Evolutionary conservation across 2,329 filamentous ascomycete genomes (phyloP).

Genomic region (Seiridium cupressi): DNA sequence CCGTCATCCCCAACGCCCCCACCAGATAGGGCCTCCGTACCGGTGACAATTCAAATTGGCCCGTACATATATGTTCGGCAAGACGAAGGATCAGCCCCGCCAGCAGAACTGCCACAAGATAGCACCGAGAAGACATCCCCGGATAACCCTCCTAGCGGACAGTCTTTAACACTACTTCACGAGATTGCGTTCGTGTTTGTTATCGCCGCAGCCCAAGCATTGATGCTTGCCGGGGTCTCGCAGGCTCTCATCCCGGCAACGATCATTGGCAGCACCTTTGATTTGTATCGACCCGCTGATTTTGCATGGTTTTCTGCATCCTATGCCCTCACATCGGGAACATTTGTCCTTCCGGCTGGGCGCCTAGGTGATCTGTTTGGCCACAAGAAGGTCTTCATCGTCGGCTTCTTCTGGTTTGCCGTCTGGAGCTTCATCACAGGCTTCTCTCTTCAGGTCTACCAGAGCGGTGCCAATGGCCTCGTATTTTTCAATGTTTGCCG

Average conservation of each 20-base stretch:
- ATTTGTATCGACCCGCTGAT: constrained; percentile 35
- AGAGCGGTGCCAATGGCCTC: constrained; percentile 22
- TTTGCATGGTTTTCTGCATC: constrained; percentile 46
- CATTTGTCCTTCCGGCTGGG: constrained; percentile 47
- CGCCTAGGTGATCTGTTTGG: constrained; percentile 49
- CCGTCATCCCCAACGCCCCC: not conserved
- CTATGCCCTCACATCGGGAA: constrained; percentile 47
- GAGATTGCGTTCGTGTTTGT: constrained; percentile 2
- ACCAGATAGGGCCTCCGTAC: not conserved
- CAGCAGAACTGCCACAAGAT: not conserved
- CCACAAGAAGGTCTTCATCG: constrained; percentile 44
- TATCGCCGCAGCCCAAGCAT: not conserved
- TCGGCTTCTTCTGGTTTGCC: constrained; percentile 48
- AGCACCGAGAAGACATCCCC: not conserved
- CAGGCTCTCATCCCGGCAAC: constrained; percentile 23
- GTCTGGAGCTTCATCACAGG: constrained; percentile 45
- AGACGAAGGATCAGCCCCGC: not conserved
- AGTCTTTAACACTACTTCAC: not conserved
- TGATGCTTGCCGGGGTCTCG: constrained; percentile 13
- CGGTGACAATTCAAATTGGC: not conserved
- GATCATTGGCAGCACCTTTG: constrained; percentile 42
- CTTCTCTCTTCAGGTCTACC: constrained; percentile 32
- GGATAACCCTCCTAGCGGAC: not conserved
- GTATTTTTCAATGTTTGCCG: constrained; percentile 40
- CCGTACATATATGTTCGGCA: constrained; percentile 1